Percentiles rank a stretch among this genome's conserved stretches.
Evolutionary conservation across 768 basidiomycete species (phyloP).

Genomic region (Hortiboletus campestris): DNA sequence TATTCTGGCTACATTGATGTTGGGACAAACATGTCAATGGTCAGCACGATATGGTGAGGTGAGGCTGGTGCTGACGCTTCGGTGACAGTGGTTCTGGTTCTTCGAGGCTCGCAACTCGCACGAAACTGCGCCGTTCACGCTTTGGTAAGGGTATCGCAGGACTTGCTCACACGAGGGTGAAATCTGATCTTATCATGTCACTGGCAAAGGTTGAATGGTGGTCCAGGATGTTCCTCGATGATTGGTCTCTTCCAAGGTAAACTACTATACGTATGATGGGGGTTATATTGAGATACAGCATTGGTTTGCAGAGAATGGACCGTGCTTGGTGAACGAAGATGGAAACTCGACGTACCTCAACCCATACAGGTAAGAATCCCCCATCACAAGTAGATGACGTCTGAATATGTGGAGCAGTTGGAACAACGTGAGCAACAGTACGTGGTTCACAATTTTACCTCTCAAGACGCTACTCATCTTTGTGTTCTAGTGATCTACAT

Average conservation of each 20-base stretch:
- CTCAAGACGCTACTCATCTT: background rate
- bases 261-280: background rate
- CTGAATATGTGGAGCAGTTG: constrained; percentile 41
- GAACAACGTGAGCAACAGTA: constrained; percentile 68
- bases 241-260: constrained; percentile 65
- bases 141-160: constrained; percentile 43
- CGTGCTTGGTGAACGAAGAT: constrained; percentile 58
- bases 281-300: background rate
- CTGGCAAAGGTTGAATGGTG: constrained; percentile 57
- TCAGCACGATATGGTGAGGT: constrained; percentile 20
- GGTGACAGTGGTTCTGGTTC: constrained; percentile 68
- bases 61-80: background rate
- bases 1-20: constrained; percentile 63
- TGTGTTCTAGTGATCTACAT: constrained; percentile 59
- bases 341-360: constrained; percentile 52
- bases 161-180: background rate
- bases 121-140: constrained; percentile 61
- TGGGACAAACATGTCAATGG: constrained; percentile 58
- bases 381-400: background rate
- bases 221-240: constrained; percentile 62
- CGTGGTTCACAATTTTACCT: constrained; percentile 16
- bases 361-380: constrained; percentile 48
- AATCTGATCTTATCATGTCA: constrained; percentile 1
- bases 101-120: constrained; percentile 61
- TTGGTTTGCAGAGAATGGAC: constrained; percentile 52